Evolutionary conservation across 805 yeast genomes (phyloP).

Genomic region (Dipodascus geniculatus): DNA sequence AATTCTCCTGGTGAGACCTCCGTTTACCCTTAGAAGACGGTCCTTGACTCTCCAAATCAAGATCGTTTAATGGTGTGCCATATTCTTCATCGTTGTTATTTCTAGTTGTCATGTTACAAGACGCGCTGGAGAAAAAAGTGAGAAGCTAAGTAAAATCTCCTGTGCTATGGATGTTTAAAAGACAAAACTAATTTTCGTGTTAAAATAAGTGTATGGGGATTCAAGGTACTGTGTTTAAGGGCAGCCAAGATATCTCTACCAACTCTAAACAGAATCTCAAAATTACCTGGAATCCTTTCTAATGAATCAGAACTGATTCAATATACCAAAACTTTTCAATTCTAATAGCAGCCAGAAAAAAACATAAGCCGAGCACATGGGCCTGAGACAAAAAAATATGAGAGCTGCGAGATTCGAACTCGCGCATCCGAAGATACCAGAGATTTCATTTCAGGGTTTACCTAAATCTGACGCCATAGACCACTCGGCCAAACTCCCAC

Average conservation of each 20-base stretch:
- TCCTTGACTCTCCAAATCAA: neutral
- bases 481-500: constrained; percentile 28
- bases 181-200: too few relatives aligned
- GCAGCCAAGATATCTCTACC: too few relatives aligned
- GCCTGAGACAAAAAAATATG: constrained; percentile 16
- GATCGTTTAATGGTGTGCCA: neutral
- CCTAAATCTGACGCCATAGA: constrained; percentile 31
- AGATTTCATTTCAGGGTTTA: constrained; percentile 19
- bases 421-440: constrained; percentile 31
- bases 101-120: neutral
- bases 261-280: too few relatives aligned
- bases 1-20: neutral
- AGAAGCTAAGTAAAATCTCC: too few relatives aligned
- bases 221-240: too few relatives aligned
- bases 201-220: too few relatives aligned
- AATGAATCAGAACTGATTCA: neutral
- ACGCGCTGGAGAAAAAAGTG: too few relatives aligned
- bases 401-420: constrained; percentile 31
- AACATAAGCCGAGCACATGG: constrained; percentile 2
- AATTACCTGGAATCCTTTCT: too few relatives aligned
- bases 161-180: too few relatives aligned
- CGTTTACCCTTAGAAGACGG: neutral
- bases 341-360: neutral
- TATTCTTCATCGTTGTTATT: constrained; percentile 6
- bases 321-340: neutral